Percentiles rank a stretch among this genome's conserved stretches.
Evolutionary conservation across 2,329 filamentous ascomycete genomes (phyloP).

Genomic region (Microsporum canis): DNA sequence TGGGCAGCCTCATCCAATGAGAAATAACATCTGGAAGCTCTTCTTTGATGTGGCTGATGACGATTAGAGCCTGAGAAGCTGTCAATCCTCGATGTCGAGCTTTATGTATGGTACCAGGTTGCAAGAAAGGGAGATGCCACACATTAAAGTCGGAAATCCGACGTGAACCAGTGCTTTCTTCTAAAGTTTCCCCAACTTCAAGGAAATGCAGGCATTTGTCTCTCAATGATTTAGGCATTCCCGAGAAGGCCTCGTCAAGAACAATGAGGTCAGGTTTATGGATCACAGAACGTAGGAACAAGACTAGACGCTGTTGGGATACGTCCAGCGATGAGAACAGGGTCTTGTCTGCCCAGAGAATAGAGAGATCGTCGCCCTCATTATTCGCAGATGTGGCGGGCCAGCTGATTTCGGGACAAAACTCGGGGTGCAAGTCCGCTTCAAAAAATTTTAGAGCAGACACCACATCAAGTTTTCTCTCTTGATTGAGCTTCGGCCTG

Average conservation of each 20-base stretch:
- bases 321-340: conserved; percentile 54
- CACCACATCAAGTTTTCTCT: conserved; percentile 51
- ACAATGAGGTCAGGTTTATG: conserved; percentile 73
- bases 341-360: conserved; percentile 26
- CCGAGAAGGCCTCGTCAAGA: conserved; percentile 77
- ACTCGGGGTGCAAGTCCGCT: conserved; percentile 50
- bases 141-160: conserved; percentile 5
- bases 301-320: conserved; percentile 59
- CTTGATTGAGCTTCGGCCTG: conserved; percentile 51
- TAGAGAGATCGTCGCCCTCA: neutral
- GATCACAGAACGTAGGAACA: conserved; percentile 72
- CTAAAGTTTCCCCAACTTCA: conserved; percentile 46
- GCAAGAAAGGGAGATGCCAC: conserved; percentile 10
- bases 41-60: conserved; percentile 80
- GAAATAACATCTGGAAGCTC: conserved; percentile 77
- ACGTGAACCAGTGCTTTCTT: conserved; percentile 16
- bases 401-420: conserved; percentile 3
- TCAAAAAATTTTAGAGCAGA: conserved; percentile 66
- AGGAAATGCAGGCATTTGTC: conserved; percentile 81
- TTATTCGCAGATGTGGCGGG: conserved; percentile 15
- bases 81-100: conserved; percentile 45
- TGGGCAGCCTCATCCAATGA: conserved; percentile 74
- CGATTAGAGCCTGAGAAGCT: conserved; percentile 68
- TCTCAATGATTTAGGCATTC: conserved; percentile 69
- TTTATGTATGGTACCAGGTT: conserved; percentile 6